Conservation (phyloP, 2,329 filamentous ascomycete genomes). For the Cladosporium sp. region DNA sequence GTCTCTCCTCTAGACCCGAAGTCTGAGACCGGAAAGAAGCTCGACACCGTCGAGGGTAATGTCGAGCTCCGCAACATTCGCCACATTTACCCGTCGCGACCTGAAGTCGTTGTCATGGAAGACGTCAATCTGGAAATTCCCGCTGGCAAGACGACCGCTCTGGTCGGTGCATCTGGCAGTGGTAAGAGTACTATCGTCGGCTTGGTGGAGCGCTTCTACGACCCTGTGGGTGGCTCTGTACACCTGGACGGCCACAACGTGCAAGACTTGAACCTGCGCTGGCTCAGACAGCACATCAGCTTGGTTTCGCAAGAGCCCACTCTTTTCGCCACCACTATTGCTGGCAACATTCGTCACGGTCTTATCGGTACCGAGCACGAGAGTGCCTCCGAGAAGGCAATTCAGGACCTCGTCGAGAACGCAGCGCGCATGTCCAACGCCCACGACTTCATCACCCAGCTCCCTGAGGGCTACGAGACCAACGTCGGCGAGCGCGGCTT, state of each 20-base stretch:
- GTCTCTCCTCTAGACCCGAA: slow-evolving; percentile 75
- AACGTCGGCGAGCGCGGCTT: slow-evolving; percentile 95
- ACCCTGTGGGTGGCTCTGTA: slow-evolving; percentile 73
- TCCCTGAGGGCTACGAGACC: slow-evolving; percentile 87
- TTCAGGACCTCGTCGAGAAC: slow-evolving; percentile 64
- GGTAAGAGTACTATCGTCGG: slow-evolving; percentile 95
- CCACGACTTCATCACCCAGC: slow-evolving; percentile 76
- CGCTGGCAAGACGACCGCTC: slow-evolving; percentile 83
- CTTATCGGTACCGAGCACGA: slow-evolving; percentile 79
- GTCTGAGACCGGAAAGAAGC: slow-evolving; percentile 61
- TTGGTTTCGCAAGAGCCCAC: slow-evolving; percentile 91
- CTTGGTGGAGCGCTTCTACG: slow-evolving; percentile 88
- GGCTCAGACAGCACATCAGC: slow-evolving; percentile 87
- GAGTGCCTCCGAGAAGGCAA: slow-evolving; percentile 58
- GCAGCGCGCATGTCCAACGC: slow-evolving; percentile 90
- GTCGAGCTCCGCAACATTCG: slow-evolving; percentile 78
- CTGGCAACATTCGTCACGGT: slow-evolving; percentile 82
- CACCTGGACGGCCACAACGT: slow-evolving; percentile 79
- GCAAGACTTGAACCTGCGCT: slow-evolving; percentile 73
- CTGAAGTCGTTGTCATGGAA: slow-evolving; percentile 83
- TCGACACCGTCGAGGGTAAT: slow-evolving; percentile 66
- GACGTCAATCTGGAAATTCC: slow-evolving; percentile 73
- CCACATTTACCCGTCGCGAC: slow-evolving; percentile 90
- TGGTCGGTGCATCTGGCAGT: slow-evolving; percentile 89
- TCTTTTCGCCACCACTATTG: slow-evolving; percentile 84